These are phyloP conservation scores for Catharanthus roseus DNA, from an alignment of 257 asterid genomes.

Conservation along the genomic window DNA sequence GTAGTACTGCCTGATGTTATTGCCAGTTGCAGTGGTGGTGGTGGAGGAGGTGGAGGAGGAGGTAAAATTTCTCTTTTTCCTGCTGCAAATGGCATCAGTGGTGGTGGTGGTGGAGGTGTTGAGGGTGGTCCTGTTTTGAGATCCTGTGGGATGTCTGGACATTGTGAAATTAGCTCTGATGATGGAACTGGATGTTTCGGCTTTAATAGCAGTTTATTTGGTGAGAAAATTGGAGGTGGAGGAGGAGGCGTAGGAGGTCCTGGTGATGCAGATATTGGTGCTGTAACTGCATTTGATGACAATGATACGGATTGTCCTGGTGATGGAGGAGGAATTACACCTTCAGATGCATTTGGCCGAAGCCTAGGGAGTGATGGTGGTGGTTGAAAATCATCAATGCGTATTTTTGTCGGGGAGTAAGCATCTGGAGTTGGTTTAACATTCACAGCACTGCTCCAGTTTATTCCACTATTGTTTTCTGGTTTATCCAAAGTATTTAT, in stretches of 20 bases:
- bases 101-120: slow-evolving; percentile 35
- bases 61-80: slow-evolving; percentile 8
- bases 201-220: background rate
- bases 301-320: background rate
- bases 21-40: slow-evolving; percentile 14
- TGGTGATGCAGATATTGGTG: slow-evolving; percentile 10
- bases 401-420: slow-evolving; percentile 4
- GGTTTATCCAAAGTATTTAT: slow-evolving; percentile 17
- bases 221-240: slow-evolving; percentile 8
- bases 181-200: slow-evolving; percentile 4
- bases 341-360: slow-evolving; percentile 18
- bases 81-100: slow-evolving; percentile 3
- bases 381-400: slow-evolving; percentile 26
- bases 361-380: slow-evolving; percentile 25
- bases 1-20: slow-evolving; percentile 7
- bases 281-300: background rate
- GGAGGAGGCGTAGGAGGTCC: slow-evolving; percentile 17
- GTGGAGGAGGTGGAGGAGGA: slow-evolving; percentile 27
- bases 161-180: background rate
- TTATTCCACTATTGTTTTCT: slow-evolving; percentile 15
- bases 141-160: slow-evolving; percentile 4
- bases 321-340: slow-evolving; percentile 10
- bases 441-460: slow-evolving; percentile 2
- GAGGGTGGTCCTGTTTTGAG: slow-evolving; percentile 19
- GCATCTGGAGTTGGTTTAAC: slow-evolving; percentile 17